Base-by-base conservation (phyloP, 2,329 filamentous ascomycete species). In the Atkinsonella texensis region DNA sequence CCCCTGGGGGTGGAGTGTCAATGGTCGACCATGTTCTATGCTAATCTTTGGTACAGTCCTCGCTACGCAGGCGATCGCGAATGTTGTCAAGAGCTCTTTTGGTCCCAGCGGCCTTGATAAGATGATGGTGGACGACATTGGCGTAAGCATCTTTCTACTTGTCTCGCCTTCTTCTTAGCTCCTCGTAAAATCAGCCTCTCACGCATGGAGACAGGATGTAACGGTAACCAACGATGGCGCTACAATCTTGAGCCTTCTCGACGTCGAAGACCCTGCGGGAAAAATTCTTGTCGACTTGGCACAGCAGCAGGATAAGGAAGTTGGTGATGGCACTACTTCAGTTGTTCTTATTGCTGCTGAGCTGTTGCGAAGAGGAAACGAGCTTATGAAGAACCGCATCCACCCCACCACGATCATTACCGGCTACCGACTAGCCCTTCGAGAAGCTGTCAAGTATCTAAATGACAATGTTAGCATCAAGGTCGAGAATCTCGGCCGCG, bases 111-210 rank as follows among this genome's bases (percentile, higher is more conserved):
- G 93, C 47, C 80, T 98, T 59, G 93, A 98, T 70, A 98, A 98
- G 81, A 98, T 98, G 93, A 97, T 98, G 93, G 93, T 98, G 62
- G 93, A 98, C 73, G 93, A 98, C 68, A 97, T 98, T 69, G 93
- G 93, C 65, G 85, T 89, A 80, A 62, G 83, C 56, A 48, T 49
- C 52, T 46, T 46, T 49, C 35, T 31, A 31, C 51, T 43, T 17
- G 23, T 35, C 47, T 39, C 18, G n/a, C 51, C 41, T 41, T 23
- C 50, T 18, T 48, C 48, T n/a, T 40, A 11, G 20, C 32, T 13
- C 23, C 12, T 31, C 39, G 46, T 48, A 42, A 18, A 42, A 23
- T 12, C 18, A 31, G 31, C 23, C n/a, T 32, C 49, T 48, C 45
- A 55, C 47, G 35, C 51, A 35, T 10, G 31, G 5, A 6, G 50